phyloP scores from a whole-genome alignment of 2,329 filamentous ascomycete species.

The Lasiodiplodia theobromae region DNA sequence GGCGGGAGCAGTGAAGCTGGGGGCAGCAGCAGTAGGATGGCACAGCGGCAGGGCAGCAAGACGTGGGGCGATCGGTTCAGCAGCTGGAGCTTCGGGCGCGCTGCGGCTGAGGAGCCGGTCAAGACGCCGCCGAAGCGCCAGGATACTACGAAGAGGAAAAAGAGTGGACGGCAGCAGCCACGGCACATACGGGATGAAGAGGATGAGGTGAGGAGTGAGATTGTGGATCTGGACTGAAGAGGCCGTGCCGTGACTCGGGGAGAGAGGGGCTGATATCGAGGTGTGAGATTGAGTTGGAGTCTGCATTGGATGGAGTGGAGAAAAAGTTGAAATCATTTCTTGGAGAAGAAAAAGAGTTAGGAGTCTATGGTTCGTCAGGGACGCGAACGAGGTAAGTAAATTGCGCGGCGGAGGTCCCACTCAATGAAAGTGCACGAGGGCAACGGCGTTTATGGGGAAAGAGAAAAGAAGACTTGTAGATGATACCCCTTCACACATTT shows the following conservation, averaged over 20 bases:
- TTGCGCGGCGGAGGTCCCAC: neutral
- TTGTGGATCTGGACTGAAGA: constrained; percentile 8
- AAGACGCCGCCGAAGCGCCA: constrained; percentile 29
- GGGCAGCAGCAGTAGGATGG: neutral
- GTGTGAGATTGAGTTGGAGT: neutral
- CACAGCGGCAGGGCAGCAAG: neutral
- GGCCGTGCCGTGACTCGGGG: neutral
- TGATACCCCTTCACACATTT: neutral
- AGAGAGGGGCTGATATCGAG: neutral
- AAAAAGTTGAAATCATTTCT: no score
- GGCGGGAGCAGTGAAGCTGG: neutral
- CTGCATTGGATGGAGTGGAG: neutral
- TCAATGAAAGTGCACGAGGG: neutral
- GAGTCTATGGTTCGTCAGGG: no score
- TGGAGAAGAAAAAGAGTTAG: no score
- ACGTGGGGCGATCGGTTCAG: constrained; percentile 30
- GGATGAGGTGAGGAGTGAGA: neutral
- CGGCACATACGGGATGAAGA: neutral
- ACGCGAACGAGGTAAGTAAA: no score
- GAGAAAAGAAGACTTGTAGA: constrained; percentile 1
- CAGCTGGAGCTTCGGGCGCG: constrained; percentile 22
- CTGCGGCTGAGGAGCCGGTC: constrained; percentile 20
- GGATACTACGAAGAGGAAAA: neutral
- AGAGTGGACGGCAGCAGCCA: neutral
- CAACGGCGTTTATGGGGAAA: neutral